phyloP scores from a whole-genome alignment of 2,329 filamentous ascomycete species.

The Botrytis medusae region DNA sequence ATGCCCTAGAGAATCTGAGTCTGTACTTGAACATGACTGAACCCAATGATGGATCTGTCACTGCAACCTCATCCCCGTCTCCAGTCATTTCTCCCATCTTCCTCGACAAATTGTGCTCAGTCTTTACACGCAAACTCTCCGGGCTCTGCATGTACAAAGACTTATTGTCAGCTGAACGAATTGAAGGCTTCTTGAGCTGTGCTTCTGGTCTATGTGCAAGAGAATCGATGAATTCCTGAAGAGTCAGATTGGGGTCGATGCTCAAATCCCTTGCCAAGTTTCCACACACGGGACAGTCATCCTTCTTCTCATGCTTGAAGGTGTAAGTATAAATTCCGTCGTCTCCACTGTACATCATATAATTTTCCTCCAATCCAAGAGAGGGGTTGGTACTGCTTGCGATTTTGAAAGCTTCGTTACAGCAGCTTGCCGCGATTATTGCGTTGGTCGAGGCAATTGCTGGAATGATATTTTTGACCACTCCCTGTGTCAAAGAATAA shows the following conservation, averaged over 20 bases:
- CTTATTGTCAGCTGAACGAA: conserved; percentile 76
- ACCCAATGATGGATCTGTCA: conserved; percentile 87
- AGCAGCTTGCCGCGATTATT: conserved; percentile 92
- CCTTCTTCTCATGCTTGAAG: conserved; percentile 90
- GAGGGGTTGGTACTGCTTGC: conserved; percentile 78
- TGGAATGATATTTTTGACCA: conserved; percentile 99
- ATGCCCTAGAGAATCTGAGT: conserved; percentile 34
- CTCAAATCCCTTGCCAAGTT: conserved; percentile 73
- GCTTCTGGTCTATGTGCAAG: conserved; percentile 81
- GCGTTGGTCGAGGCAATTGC: conserved; percentile 98
- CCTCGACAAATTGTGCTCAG: conserved; percentile 75
- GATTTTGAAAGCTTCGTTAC: conserved; percentile 96
- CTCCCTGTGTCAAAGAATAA: conserved; percentile 92
- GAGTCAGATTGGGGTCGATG: conserved; percentile 68
- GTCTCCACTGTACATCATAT: conserved; percentile 99
- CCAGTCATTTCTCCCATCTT: conserved; percentile 75
- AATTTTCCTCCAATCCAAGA: conserved; percentile 78
- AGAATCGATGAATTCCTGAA: conserved; percentile 82
- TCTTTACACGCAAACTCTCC: conserved; percentile 78
- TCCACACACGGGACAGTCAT: conserved; percentile 93
- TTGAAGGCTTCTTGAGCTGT: conserved; percentile 89
- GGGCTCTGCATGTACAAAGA: conserved; percentile 90
- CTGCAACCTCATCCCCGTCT: conserved; percentile 83
- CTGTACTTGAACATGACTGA: conserved; percentile 39
- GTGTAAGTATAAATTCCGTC: conserved; percentile 97